Evolutionary conservation across 106 monocot genomes (phyloP).

Genomic region (Dioscorea dumetorum): DNA sequence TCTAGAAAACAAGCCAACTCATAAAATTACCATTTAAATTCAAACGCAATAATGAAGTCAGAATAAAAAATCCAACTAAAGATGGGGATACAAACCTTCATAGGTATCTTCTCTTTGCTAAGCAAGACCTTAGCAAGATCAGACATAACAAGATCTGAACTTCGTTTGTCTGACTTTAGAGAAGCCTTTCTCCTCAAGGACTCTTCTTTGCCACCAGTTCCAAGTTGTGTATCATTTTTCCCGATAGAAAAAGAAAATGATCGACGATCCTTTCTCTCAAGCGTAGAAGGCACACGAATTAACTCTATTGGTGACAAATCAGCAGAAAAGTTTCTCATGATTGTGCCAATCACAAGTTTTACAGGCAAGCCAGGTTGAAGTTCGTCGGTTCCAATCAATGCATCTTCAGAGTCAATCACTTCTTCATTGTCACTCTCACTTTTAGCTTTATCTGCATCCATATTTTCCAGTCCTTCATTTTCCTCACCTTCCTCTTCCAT

Average conservation of each 20-base stretch:
- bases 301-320: conserved; percentile 30
- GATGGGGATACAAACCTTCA: conserved; percentile 36
- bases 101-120: conserved; percentile 50
- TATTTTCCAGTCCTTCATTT: conserved; percentile 40
- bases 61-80: too few relatives aligned
- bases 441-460: conserved; percentile 32
- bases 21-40: too few relatives aligned
- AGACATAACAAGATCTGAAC: conserved; percentile 47
- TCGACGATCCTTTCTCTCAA: conserved; percentile 39
- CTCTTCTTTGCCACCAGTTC: conserved; percentile 16
- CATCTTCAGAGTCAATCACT: conserved; percentile 30
- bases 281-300: conserved; percentile 59
- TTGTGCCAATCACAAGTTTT: conserved; percentile 45
- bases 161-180: conserved; percentile 19
- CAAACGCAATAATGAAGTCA: too few relatives aligned
- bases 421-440: conserved; percentile 45
- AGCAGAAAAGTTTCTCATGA: conserved; percentile 28
- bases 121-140: conserved; percentile 53
- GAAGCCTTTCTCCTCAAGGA: conserved; percentile 16
- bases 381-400: conserved; percentile 16
- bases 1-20: too few relatives aligned
- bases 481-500: conserved; percentile 78
- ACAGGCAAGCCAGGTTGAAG: conserved; percentile 42
- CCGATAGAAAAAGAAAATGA: conserved; percentile 73
- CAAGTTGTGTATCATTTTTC: conserved; percentile 30